Base-by-base conservation (phyloP, 1,139 yeast genomes). In the Trichomonascaceae sp. region DNA sequence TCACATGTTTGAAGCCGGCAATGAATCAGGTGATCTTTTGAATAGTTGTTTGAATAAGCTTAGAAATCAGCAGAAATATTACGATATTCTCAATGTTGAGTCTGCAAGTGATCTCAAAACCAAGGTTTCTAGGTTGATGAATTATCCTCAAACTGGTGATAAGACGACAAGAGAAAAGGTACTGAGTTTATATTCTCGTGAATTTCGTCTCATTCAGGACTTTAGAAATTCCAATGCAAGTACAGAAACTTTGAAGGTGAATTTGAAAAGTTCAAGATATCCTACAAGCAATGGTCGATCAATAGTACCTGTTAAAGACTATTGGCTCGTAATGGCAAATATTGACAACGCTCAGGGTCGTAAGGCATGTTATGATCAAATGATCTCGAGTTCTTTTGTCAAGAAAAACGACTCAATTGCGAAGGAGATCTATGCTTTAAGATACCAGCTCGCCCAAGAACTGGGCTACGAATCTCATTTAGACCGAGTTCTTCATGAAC, bases 331-430 rank as follows among this genome's bases (percentile, higher is more conserved):
- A 12, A 48, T 48, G 50, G 41, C 50, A 4, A 48, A 48, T 20
- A 36, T 27, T 17, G 45, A 48, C 8, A 32, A 48, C n/a, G 22
- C 27, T 8, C 27, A 27, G 7, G 24, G 41, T 39, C 44, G 50
- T 12, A 39, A 19, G 19, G 13, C 38, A 17, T 48, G 50, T 18
- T 39, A 48, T 41, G 50, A 48, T 10, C 50, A 48, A n/a, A 48
- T 48, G 50, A 39, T 48, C 22, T 39, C 41, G 43, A 48, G 18
- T 17, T 8, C 27, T 9, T 48, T 20, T 27, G 27, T 48, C 30
- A 17, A 18, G 8, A 43, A 48, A 24, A 48, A 22, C 12, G 50
- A 48, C 17, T 43, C 41, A 19, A 38, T 48, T 20, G 44, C 45
- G n/a, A 1, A 19, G 9, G n/a, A 32, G 15, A 41, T 48, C 17